Percentiles rank a stretch among this genome's conserved stretches.
Evolutionary conservation across 495 filamentous ascomycete species (phyloP).

Genomic region (Astrothelium macrocarpum): DNA sequence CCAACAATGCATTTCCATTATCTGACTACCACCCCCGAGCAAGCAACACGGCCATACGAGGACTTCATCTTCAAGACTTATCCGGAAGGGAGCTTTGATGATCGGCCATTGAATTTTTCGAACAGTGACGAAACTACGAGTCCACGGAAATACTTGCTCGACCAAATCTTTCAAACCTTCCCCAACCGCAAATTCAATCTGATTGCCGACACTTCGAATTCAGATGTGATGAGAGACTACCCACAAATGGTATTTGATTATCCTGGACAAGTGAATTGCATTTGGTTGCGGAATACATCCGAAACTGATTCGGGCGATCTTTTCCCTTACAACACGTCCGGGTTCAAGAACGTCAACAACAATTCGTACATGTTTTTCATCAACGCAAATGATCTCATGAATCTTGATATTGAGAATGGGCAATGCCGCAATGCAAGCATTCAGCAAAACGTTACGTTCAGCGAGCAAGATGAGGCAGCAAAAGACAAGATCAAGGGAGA

Average conservation of each 20-base stretch:
- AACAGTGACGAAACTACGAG: conserved; percentile 60
- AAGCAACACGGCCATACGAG: conserved; percentile 69
- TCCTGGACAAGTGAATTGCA: conserved; percentile 66
- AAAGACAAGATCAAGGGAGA: not conserved
- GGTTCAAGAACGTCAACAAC: conserved; percentile 55
- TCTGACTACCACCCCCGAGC: conserved; percentile 73
- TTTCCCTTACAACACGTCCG: conserved; percentile 65
- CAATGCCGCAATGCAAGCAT: conserved; percentile 56
- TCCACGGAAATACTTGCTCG: conserved; percentile 57
- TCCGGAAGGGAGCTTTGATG: conserved; percentile 63
- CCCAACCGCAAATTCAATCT: conserved; percentile 66
- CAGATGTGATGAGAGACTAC: conserved; percentile 67
- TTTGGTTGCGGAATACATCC: conserved; percentile 64
- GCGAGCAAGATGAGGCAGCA: conserved; percentile 41
- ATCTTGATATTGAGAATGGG: conserved; percentile 59
- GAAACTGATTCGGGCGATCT: conserved; percentile 51
- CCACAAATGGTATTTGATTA: conserved; percentile 54
- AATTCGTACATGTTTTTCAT: conserved; percentile 70
- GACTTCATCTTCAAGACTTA: conserved; percentile 68
- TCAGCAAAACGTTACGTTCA: conserved; percentile 58
- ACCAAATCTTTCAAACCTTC: conserved; percentile 64
- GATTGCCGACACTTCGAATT: conserved; percentile 67
- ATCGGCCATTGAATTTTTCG: conserved; percentile 68
- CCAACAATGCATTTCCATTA: conserved; percentile 70
- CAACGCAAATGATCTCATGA: conserved; percentile 55